Evolutionary conservation across 345 rosid species (phyloP).

Genomic region (Salix caprea): DNA sequence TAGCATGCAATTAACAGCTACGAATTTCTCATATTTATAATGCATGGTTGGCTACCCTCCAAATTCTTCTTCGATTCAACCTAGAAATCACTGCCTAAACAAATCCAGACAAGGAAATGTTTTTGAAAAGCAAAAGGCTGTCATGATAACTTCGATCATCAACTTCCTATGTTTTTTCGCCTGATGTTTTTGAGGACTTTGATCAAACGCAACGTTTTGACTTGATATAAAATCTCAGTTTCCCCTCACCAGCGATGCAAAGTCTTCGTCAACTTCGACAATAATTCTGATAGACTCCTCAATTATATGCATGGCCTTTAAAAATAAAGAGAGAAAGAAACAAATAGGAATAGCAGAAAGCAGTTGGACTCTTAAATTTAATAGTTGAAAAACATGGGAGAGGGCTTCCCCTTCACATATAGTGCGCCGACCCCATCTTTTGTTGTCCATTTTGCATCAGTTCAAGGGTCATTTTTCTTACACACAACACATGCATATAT

Average conservation of each 20-base stretch:
- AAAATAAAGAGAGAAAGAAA: neutral
- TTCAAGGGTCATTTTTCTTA: conserved; percentile 2
- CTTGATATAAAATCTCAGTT: neutral
- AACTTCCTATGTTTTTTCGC: neutral
- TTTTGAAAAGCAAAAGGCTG: neutral
- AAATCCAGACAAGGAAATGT: neutral
- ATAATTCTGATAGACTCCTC: neutral
- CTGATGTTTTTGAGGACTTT: neutral
- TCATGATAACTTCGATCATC: neutral
- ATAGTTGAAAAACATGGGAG: neutral
- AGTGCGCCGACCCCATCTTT: conserved; percentile 36
- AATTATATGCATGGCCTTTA: neutral
- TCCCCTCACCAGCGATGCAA: neutral
- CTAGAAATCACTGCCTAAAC: neutral
- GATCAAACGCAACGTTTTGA: neutral
- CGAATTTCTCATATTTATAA: neutral
- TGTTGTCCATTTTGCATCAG: conserved; percentile 15
- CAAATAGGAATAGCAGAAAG: neutral
- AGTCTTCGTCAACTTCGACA: neutral
- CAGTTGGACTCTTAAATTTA: neutral
- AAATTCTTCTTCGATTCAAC: neutral
- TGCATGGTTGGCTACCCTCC: neutral
- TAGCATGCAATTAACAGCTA: neutral
- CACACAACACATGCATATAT: neutral
- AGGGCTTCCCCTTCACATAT: conserved; percentile 28